These are phyloP conservation scores for Hericium rajendrae DNA, from an alignment of 768 basidiomycete genomes.

Conservation along the genomic window DNA sequence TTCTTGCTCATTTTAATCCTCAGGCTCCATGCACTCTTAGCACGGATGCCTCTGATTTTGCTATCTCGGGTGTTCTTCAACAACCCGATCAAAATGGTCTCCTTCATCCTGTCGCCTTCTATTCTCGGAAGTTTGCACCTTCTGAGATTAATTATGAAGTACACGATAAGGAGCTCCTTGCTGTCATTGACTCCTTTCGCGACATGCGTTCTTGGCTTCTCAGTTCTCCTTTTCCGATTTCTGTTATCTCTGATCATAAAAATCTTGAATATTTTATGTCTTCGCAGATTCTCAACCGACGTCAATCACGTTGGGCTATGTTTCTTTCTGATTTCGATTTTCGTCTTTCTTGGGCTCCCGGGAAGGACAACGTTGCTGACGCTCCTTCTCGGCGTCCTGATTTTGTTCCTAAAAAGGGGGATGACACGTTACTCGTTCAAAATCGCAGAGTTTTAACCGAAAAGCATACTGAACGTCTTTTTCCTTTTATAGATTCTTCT, in stretches of 20 bases:
- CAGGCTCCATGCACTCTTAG: background rate
- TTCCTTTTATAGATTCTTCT: background rate
- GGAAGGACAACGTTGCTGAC: constrained; percentile 15
- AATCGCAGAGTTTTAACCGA: constrained; percentile 6
- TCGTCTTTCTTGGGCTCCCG: constrained; percentile 22
- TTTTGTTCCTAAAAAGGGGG: constrained; percentile 17
- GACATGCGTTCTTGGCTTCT: constrained; percentile 22
- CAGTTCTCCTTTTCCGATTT: constrained; percentile 11
- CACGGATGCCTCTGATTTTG: background rate
- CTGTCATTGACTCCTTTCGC: constrained; percentile 32
- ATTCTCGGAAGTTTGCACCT: constrained; percentile 21
- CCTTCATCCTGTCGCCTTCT: constrained; percentile 30
- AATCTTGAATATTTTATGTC: constrained; percentile 34
- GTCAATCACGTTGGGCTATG: constrained; percentile 34
- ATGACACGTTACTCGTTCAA: constrained; percentile 9
- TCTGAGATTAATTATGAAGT: constrained; percentile 38
- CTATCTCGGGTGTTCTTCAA: constrained; percentile 17
- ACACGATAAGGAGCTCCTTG: constrained; percentile 39
- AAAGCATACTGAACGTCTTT: constrained; percentile 2
- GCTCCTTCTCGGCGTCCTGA: constrained; percentile 17
- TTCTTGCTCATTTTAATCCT: constrained; percentile 14
- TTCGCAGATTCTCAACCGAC: constrained; percentile 27
- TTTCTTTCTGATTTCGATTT: constrained; percentile 28
- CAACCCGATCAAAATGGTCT: constrained; percentile 17
- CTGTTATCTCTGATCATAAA: constrained; percentile 21